Base-by-base conservation (phyloP, 768 basidiomycete species). In the Chalciporus pseudorubinellus region DNA sequence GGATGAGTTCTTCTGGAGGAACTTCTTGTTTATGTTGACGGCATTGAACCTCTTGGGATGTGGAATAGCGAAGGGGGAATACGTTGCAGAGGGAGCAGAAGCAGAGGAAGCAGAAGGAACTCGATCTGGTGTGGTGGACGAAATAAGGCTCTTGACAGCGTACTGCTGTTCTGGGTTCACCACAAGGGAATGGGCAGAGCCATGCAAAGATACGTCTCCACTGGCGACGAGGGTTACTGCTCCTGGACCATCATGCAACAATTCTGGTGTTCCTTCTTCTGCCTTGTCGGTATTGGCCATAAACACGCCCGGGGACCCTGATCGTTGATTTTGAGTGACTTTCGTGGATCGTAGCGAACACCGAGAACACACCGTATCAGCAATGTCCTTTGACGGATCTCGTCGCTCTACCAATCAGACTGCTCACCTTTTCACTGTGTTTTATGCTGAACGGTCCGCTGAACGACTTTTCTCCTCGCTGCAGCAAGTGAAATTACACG, bases 1-100 rank as follows among this genome's bases (percentile, higher is more conserved):
- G 39, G 84, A 69, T 6, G 83, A 83, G 49, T 87, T 88, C 79
- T 95, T 95, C 75, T 93, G 89, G 39, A 98, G 75, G 70, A 98
- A 98, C 71, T 91, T 92, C 82, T 94, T 95, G 76, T 92, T 95
- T 70, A 98, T 92, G 66, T 92, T 93, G 56, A 92, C 83, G 24
- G 92, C 82, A 65, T 77, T 90, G 70, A 94, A 95, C 63, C 87
- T 85, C 77, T 98, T 98, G 26, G 81, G 80, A 56, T 83, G 85
- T 2, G 80, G 78, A 4, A 69, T 60, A 16, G 62, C 60, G 20
- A 70, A 68, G 14, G 64, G 58, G 11, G 66, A 54, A 39, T 14
- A 31, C 8, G 59, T 29, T 9, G 48, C 48, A 34, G 66, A 46
- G 1, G 46, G 14, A 0, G 51, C 33, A 24, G 47, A 49, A 2